phyloP scores from a whole-genome alignment of 129 eudicot genomes.

The carrot (Daucus carota) region DNA sequence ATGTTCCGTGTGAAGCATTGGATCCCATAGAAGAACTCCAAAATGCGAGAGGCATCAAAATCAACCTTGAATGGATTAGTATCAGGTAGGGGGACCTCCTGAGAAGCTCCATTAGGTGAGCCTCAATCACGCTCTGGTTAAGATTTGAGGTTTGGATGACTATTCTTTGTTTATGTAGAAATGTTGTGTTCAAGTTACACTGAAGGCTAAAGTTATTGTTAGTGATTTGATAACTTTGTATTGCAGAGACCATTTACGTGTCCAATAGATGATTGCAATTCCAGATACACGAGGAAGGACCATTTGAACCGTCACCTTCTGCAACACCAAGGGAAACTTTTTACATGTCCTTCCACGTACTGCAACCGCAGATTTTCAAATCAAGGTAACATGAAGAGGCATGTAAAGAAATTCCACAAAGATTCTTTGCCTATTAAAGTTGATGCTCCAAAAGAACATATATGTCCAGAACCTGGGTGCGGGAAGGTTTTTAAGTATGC shows the following conservation, averaged over 20 bases:
- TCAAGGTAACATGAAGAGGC: constrained; percentile 65
- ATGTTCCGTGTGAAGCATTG: constrained; percentile 89
- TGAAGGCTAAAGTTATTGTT: background rate
- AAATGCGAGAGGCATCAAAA: constrained; percentile 73
- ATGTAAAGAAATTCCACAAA: constrained; percentile 61
- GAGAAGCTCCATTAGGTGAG: constrained; percentile 97
- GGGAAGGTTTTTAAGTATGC: constrained; percentile 68
- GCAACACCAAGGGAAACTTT: constrained; percentile 76
- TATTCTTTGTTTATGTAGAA: background rate
- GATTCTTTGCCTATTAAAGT: constrained; percentile 16
- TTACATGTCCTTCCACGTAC: constrained; percentile 42
- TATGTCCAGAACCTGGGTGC: constrained; percentile 67
- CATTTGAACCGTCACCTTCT: constrained; percentile 78
- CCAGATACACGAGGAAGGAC: constrained; percentile 76
- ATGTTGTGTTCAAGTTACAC: background rate
- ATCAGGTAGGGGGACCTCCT: constrained; percentile 99
- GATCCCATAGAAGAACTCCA: constrained; percentile 98
- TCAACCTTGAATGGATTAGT: constrained; percentile 90
- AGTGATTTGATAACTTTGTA: background rate
- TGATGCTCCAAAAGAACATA: constrained; percentile 24
- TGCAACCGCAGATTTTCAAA: constrained; percentile 51
- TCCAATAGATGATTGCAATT: constrained; percentile 53
- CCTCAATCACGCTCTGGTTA: constrained; percentile 64
- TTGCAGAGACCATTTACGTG: constrained; percentile 78
- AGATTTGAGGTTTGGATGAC: constrained; percentile 28